Conservation (phyloP, 2,329 filamentous ascomycete species). For the Zarea fungicola region DNA sequence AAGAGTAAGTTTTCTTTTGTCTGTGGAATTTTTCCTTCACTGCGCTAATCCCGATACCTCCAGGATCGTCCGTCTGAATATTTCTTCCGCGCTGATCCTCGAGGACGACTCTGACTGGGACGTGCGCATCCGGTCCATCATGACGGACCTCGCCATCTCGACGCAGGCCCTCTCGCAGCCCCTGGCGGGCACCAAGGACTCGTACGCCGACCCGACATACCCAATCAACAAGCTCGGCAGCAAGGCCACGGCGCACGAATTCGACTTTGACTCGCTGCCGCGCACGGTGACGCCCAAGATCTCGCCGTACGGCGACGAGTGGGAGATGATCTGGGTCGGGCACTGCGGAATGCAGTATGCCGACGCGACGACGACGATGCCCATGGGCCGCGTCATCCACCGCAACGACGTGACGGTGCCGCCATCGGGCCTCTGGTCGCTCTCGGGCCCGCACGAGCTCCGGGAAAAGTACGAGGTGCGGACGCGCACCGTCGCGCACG, state of each 20-base stretch:
- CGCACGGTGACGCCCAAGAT: constrained; percentile 15
- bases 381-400: constrained; percentile 25
- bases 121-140: constrained; percentile 41
- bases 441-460: constrained; percentile 29
- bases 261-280: constrained; percentile 15
- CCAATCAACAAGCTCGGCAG: constrained; percentile 14
- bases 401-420: constrained; percentile 30
- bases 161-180: constrained; percentile 28
- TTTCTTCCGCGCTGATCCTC: constrained; percentile 43
- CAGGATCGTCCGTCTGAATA: constrained; percentile 36
- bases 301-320: constrained; percentile 42
- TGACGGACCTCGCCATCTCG: constrained; percentile 33
- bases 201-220: constrained; percentile 20
- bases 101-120: constrained; percentile 56
- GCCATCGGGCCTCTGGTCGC: constrained; percentile 22
- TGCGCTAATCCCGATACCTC: background rate
- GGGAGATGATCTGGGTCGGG: constrained; percentile 46
- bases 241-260: constrained; percentile 11
- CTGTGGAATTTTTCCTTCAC: no score
- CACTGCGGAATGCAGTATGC: constrained; percentile 36
- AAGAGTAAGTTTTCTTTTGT: constrained; percentile 20
- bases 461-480: constrained; percentile 29
- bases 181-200: constrained; percentile 1
- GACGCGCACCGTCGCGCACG: constrained; percentile 37
- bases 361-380: constrained; percentile 14